These are phyloP conservation scores for Penicillium argentinense DNA, from an alignment of 495 filamentous ascomycete species.

Conservation along the genomic window DNA sequence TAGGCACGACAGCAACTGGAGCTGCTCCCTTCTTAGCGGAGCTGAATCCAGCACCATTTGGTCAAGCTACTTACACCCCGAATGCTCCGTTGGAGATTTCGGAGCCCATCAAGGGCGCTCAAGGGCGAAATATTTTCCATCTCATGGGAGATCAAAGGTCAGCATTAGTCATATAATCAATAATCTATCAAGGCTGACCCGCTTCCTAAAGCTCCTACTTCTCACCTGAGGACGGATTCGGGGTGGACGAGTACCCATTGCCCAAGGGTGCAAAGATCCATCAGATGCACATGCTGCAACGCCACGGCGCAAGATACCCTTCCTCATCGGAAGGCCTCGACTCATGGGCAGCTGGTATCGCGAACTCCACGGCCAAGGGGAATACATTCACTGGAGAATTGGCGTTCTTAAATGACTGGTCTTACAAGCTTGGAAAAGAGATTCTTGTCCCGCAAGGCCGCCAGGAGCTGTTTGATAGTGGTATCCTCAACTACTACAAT, in stretches of 20 bases:
- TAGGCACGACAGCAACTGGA: constrained; percentile 59
- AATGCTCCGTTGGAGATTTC: constrained; percentile 58
- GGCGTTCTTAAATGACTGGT: constrained; percentile 51
- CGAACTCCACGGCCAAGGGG: constrained; percentile 25
- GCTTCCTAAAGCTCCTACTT: constrained; percentile 18
- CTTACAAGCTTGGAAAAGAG: constrained; percentile 43
- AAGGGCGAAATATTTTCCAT: constrained; percentile 54
- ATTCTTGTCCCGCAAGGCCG: constrained; percentile 54
- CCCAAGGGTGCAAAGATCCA: constrained; percentile 55
- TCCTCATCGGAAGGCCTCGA: constrained; percentile 28
- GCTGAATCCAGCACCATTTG: constrained; percentile 53
- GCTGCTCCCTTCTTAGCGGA: constrained; percentile 55
- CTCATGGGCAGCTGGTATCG: constrained; percentile 32
- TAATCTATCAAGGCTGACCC: not conserved
- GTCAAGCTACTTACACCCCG: constrained; percentile 48
- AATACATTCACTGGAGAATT: constrained; percentile 47
- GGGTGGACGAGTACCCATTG: constrained; percentile 55
- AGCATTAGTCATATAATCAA: too few relatives aligned
- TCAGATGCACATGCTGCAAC: constrained; percentile 51
- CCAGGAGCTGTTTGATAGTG: constrained; percentile 51
- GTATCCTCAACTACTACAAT: constrained; percentile 60
- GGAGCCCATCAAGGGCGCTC: constrained; percentile 51
- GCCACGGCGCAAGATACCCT: constrained; percentile 46
- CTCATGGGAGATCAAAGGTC: constrained; percentile 50
- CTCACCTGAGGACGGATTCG: constrained; percentile 43